Percentiles rank a stretch among this genome's conserved stretches.
phyloP scores from a whole-genome alignment of 805 yeast species.

The Starmerella gropengiesseri region DNA sequence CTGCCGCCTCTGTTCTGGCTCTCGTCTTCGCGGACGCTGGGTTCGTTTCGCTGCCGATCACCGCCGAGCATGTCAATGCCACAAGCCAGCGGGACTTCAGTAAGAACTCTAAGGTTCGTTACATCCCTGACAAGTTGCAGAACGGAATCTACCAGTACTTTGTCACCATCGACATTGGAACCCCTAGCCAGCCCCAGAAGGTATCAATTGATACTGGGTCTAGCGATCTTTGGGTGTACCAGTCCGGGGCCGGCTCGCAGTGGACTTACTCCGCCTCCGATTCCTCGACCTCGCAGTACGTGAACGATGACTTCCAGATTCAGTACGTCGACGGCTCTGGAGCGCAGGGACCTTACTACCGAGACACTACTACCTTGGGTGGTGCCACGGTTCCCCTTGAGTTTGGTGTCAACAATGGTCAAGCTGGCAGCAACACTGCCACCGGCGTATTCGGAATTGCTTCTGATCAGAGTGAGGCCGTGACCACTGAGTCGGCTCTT shows the following conservation, averaged over 20 bases:
- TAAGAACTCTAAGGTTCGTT: too few relatives aligned
- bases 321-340: slow-evolving; percentile 9
- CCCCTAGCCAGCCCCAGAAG: slow-evolving; percentile 43
- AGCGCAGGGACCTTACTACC: slow-evolving; percentile 47
- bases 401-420: slow-evolving; percentile 62
- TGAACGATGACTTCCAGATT: slow-evolving; percentile 2
- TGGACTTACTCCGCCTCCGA: slow-evolving; percentile 23
- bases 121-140: neutral
- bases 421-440: slow-evolving; percentile 40
- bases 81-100: neutral
- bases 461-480: slow-evolving; percentile 21
- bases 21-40: neutral
- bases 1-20: neutral
- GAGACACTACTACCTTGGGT: slow-evolving; percentile 47
- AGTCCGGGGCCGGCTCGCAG: slow-evolving; percentile 36
- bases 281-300: slow-evolving; percentile 21
- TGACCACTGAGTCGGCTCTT: slow-evolving; percentile 22
- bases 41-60: neutral
- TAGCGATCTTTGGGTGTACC: slow-evolving; percentile 21
- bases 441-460: slow-evolving; percentile 30
- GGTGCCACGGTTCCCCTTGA: slow-evolving; percentile 40
- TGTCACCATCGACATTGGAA: slow-evolving; percentile 33
- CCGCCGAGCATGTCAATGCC: neutral
- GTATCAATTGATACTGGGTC: slow-evolving; percentile 23
- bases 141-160: slow-evolving; percentile 4